These are phyloP conservation scores for Coniella vitis DNA, from an alignment of 2,329 filamentous ascomycete species.

Conservation along the genomic window DNA sequence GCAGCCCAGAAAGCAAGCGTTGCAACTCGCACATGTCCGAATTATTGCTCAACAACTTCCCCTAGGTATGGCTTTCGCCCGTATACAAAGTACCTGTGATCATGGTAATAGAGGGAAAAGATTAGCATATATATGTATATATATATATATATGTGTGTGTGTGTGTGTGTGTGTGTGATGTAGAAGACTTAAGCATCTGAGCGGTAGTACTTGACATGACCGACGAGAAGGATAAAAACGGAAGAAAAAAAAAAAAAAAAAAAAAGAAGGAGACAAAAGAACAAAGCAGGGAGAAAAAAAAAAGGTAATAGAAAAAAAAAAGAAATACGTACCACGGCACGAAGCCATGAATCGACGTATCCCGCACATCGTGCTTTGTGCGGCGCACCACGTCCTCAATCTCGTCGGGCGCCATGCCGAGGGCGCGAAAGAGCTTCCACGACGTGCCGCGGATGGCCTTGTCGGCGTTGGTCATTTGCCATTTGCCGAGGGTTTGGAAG, in stretches of 20 bases:
- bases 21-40: not conserved
- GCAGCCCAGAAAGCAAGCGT: not conserved
- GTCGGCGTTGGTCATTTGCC: conserved; percentile 25
- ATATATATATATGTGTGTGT: too few relatives aligned
- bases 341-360: not conserved
- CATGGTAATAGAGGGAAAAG: too few relatives aligned
- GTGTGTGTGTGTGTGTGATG: too few relatives aligned
- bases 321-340: not conserved
- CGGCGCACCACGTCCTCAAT: conserved; percentile 21
- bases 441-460: conserved; percentile 23
- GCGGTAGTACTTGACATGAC: too few relatives aligned
- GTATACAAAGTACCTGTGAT: conserved; percentile 19
- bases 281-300: too few relatives aligned
- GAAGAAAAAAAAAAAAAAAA: too few relatives aligned
- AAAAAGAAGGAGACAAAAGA: too few relatives aligned
- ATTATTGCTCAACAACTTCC: not conserved
- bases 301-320: conserved; percentile 12
- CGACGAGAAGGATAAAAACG: too few relatives aligned
- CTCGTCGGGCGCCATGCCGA: conserved; percentile 22
- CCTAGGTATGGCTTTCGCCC: conserved; percentile 9
- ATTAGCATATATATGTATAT: too few relatives aligned
- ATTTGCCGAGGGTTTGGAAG: conserved; percentile 23
- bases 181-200: too few relatives aligned
- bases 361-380: conserved; percentile 16
- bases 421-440: conserved; percentile 21